A percentile compares a stretch with the other conserved stretches of the same genome.
Evolutionary conservation across 768 basidiomycete species (phyloP).

Genomic region (Mycena epipterygia): DNA sequence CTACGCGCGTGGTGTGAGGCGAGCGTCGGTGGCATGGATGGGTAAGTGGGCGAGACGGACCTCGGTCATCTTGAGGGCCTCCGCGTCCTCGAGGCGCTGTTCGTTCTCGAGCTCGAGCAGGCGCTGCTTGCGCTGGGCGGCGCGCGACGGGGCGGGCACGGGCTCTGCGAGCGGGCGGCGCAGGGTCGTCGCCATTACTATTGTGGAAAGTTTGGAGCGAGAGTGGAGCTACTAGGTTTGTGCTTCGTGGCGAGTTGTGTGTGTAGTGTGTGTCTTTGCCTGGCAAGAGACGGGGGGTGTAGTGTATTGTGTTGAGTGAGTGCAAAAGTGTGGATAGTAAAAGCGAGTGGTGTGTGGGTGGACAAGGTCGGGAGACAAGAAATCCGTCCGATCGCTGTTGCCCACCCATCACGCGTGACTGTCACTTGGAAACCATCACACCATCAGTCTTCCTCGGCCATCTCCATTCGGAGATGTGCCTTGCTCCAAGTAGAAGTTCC

Average conservation of each 20-base stretch:
- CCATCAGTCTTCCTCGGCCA: too few relatives aligned
- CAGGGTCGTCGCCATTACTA: conserved; percentile 26
- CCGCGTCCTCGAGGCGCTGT: conserved; percentile 65
- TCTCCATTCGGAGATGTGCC: too few relatives aligned
- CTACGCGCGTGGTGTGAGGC: not conserved
- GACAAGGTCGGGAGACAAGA: not conserved
- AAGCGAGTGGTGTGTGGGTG: not conserved
- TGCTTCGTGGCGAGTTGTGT: not conserved
- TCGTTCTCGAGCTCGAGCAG: conserved; percentile 66
- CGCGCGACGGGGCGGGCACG: conserved; percentile 47
- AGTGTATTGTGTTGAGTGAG: not conserved
- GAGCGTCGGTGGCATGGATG: not conserved
- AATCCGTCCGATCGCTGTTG: too few relatives aligned
- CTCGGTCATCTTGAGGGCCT: conserved; percentile 71
- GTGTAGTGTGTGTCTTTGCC: conserved; percentile 1
- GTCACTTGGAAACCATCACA: too few relatives aligned
- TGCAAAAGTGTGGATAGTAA: not conserved
- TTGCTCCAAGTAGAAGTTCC: too few relatives aligned
- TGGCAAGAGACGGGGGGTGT: conserved; percentile 4
- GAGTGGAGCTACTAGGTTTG: not conserved
- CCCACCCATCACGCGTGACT: too few relatives aligned
- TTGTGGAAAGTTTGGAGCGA: not conserved
- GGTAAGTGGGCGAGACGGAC: conserved; percentile 42
- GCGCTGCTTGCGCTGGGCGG: conserved; percentile 61
- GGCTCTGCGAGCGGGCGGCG: conserved; percentile 35